phyloP scores from a whole-genome alignment of 108 stramenopile genomes.

The Nitzschia palea region DNA sequence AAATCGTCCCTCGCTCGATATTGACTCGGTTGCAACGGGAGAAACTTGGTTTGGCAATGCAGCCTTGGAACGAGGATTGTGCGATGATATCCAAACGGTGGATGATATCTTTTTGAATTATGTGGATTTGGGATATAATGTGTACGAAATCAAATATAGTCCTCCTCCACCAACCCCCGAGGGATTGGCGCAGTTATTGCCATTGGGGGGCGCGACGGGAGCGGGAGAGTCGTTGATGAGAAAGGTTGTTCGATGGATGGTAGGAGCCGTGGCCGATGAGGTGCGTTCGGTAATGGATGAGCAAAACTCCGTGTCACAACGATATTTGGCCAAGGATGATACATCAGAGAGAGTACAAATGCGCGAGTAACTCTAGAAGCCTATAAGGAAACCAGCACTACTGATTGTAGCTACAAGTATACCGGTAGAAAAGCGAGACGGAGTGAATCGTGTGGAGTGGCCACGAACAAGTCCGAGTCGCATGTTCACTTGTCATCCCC shows the following conservation, averaged over 20 bases:
- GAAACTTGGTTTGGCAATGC: slow-evolving; percentile 94
- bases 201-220: slow-evolving; percentile 11
- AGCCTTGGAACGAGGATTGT: slow-evolving; percentile 79
- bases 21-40: slow-evolving; percentile 90
- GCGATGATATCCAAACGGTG: slow-evolving; percentile 85
- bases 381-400: too few relatives aligned
- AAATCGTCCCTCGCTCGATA: slow-evolving; percentile 85
- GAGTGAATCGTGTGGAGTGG: not conserved
- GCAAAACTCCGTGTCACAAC: slow-evolving; percentile 39
- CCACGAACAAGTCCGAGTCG: not conserved
- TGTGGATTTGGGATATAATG: slow-evolving; percentile 72
- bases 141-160: slow-evolving; percentile 62
- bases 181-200: not conserved
- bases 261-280: slow-evolving; percentile 47
- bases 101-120: slow-evolving; percentile 83
- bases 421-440: too few relatives aligned
- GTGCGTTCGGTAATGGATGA: slow-evolving; percentile 24
- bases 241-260: slow-evolving; percentile 46
- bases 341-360: slow-evolving; percentile 34
- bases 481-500: not conserved
- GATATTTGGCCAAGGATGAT: slow-evolving; percentile 63
- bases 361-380: slow-evolving; percentile 7
- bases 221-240: slow-evolving; percentile 26
- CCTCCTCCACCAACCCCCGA: slow-evolving; percentile 21
- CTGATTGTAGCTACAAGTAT: too few relatives aligned